Base-by-base conservation (phyloP, 1,284 basidiomycete genomes). In the Cutaneotrichosporon cutaneum region DNA sequence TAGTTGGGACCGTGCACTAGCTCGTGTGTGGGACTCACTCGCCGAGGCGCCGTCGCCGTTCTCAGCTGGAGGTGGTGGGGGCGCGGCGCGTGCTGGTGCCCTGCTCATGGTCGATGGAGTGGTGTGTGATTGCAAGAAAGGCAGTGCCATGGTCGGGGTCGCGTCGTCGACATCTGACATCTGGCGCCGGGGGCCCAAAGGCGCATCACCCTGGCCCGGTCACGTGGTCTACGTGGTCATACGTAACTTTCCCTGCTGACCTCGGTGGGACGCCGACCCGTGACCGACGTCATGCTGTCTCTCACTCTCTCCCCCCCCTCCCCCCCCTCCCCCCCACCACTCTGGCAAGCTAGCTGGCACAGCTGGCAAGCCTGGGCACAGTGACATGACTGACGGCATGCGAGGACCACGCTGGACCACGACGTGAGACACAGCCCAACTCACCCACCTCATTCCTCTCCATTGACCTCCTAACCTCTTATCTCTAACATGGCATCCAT, bases 41-140 rank as follows among this genome's bases (percentile, higher is more conserved):
- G 75, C 66, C 51, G 75, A 77, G 22, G 77, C 77, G 22, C 77
- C 77, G 36, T 70, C 60, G 10, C 68, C 66, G 21, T 68, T 65
- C n/a, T 65, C 52, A 9, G 68, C 65, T 21, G 77, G 74, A 5
- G 76, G 69, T 8, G 73, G 76, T 14, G 77, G 74, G 24, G 76
- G 75, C 24, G 76, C 73, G 54, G 70, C 54, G 56, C 71, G 62
- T 33, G 70, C 61, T 32, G 76, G 75, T 56, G 63, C 63, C 21
- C 47, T 42, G 56, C 18, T 70, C 70, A 70, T 69, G 30, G 57
- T 63, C 13, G 26, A 30, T 36, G 44, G 32, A 9, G 39, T n/a
- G n/a, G n/a, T n/a, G n/a, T n/a, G 2, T 24, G 45, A n/a, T 2
- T 35, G 35, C 16, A 35, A 30, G 39, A 9, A 30, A 45, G 39